phyloP scores from a whole-genome alignment of 495 filamentous ascomycete genomes.

The Penicillium alfredii region DNA sequence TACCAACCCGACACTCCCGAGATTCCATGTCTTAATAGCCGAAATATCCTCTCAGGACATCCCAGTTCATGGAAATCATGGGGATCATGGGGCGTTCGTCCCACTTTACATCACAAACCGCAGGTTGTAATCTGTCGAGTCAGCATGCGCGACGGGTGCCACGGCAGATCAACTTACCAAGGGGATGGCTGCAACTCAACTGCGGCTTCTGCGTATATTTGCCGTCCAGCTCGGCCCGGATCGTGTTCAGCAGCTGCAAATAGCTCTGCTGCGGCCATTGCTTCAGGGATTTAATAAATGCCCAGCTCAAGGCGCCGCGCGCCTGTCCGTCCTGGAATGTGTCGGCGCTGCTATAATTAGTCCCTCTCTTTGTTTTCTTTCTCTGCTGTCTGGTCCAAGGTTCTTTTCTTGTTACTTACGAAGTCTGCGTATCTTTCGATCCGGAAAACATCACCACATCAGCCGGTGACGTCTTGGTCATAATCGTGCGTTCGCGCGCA shows the following conservation, averaged over 20 bases:
- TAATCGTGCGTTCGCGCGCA: conserved; percentile 65
- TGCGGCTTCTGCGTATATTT: conserved; percentile 97
- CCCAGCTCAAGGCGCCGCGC: conserved; percentile 95
- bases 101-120: conserved; percentile 44
- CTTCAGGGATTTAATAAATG: conserved; percentile 86
- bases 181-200: conserved; percentile 91
- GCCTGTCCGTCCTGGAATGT: conserved; percentile 64
- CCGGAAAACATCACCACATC: conserved; percentile 98
- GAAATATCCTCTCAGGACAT: no score
- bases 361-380: no score
- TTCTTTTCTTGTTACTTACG: conserved; percentile 36
- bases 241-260: conserved; percentile 86
- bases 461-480: conserved; percentile 88
- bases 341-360: conserved; percentile 35
- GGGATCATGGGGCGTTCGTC: neutral
- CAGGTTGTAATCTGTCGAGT: conserved; percentile 34
- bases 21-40: no score
- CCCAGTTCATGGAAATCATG: no score
- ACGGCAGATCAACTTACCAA: conserved; percentile 56
- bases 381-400: no score
- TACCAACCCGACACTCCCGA: no score
- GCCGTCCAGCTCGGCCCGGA: conserved; percentile 81
- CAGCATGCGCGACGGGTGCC: conserved; percentile 10
- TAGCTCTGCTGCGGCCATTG: conserved; percentile 97
- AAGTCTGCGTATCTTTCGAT: conserved; percentile 91